Evolutionary conservation across 805 yeast genomes (phyloP).

Genomic region (Sugiyamaella floridensis): DNA sequence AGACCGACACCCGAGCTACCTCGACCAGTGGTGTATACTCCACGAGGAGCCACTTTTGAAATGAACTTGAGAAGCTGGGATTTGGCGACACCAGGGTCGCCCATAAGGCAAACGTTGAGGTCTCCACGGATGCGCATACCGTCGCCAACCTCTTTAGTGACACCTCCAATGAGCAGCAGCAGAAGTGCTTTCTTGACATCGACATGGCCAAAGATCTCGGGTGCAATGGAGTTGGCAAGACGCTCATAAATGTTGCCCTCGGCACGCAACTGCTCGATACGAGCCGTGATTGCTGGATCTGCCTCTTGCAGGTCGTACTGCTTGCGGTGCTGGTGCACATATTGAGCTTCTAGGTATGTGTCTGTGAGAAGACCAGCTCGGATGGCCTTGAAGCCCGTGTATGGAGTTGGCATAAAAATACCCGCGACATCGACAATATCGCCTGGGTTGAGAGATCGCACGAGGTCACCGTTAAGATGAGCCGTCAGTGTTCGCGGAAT

Average conservation of each 20-base stretch:
- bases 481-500: slow-evolving; percentile 83
- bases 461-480: slow-evolving; percentile 88
- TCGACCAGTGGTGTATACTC: slow-evolving; percentile 95
- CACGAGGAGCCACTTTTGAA: slow-evolving; percentile 88
- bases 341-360: slow-evolving; percentile 85
- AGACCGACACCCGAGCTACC: slow-evolving; percentile 99
- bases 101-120: slow-evolving; percentile 92
- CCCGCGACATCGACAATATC: slow-evolving; percentile 92
- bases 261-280: slow-evolving; percentile 47
- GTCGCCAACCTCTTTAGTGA: slow-evolving; percentile 87
- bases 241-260: slow-evolving; percentile 72
- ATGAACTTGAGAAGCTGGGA: slow-evolving; percentile 91
- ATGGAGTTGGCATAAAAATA: slow-evolving; percentile 86
- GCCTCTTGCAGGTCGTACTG: slow-evolving; percentile 64
- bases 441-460: slow-evolving; percentile 84
- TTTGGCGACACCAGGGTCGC: slow-evolving; percentile 99
- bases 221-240: slow-evolving; percentile 86
- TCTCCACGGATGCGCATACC: slow-evolving; percentile 98
- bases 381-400: slow-evolving; percentile 90
- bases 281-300: slow-evolving; percentile 47
- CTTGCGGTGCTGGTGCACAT: slow-evolving; percentile 79
- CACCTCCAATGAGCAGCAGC: slow-evolving; percentile 87
- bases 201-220: slow-evolving; percentile 90
- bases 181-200: slow-evolving; percentile 90
- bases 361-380: slow-evolving; percentile 91